Conservation (phyloP, 768 basidiomycete species). For the Mycena alexandri region DNA sequence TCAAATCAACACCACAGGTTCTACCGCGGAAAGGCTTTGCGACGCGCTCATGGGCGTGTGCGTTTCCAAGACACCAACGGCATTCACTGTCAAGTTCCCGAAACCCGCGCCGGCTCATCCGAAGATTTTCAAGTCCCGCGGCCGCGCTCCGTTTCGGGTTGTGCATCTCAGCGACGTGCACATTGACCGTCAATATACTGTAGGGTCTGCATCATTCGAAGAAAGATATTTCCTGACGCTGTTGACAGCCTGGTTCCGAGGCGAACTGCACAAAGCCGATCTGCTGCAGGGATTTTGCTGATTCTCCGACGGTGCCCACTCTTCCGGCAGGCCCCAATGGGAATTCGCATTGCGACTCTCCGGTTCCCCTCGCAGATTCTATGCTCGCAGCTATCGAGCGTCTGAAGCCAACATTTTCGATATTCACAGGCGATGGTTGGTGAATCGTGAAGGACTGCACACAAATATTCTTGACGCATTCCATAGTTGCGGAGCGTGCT, state of each 20-base stretch:
- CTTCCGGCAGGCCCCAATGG: conserved; percentile 49
- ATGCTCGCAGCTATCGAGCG: conserved; percentile 51
- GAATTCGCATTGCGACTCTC: conserved; percentile 51
- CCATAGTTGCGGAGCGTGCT: conserved; percentile 36
- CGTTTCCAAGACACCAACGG: conserved; percentile 41
- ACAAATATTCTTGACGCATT: too few species aligned
- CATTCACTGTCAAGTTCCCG: conserved; percentile 46
- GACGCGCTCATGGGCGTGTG: conserved; percentile 55
- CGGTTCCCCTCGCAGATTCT: conserved; percentile 49
- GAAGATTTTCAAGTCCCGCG: conserved; percentile 29
- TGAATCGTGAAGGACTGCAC: neutral
- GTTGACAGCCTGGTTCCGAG: conserved; percentile 36
- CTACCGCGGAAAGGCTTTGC: conserved; percentile 52
- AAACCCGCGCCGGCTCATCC: conserved; percentile 38
- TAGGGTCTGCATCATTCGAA: conserved; percentile 7
- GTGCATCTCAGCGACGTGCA: conserved; percentile 56
- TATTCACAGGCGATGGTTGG: conserved; percentile 55
- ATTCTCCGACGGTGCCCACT: conserved; percentile 36
- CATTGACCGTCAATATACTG: conserved; percentile 53
- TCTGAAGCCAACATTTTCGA: conserved; percentile 44
- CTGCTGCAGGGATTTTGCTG: conserved; percentile 51
- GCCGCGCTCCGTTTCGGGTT: conserved; percentile 47
- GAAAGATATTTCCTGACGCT: neutral
- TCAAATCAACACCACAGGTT: conserved; percentile 46
- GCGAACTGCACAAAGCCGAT: conserved; percentile 53